Evolutionary conservation across 2,329 filamentous ascomycete species (phyloP), one percentile per base, ranked within the genome.

Genomic region (Trichoderma sp.): DNA sequence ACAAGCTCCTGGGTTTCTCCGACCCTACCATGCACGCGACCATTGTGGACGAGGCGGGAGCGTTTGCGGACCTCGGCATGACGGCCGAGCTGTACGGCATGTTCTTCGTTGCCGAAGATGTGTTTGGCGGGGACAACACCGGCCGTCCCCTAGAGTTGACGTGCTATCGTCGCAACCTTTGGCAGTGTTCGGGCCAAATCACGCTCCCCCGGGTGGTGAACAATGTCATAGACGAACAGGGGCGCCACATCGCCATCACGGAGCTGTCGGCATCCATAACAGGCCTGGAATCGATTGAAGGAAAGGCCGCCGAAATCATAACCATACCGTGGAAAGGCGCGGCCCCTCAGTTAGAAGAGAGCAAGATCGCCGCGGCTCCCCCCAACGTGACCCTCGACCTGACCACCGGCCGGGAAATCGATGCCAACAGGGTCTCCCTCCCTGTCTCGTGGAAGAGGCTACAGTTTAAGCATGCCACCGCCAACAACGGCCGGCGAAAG

Each of bases 401-500:
- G 5, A 75, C 77, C 58, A 78, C 80, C 30, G 86, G 84, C 21
- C 85, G 87, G 80, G 92, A 80, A 82, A 84, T 96, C 43, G 93
- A 96, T 72, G 89, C 89, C 1, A 88, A 91, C 64, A 90, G 88
- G 64, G 88, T 94, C 9, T 91, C 87, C 45, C 87, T 97, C 65
- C 91, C 93, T 1, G 89, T 97, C 61, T 89, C 92, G 41, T 98
- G 94, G 94, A 97, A 97, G 77, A 84, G 94, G 62, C 79, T 98
- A 65, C 94, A 98, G 76, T 98, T 98, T 77, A 91, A 96, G 72
- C 95, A 97, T 71, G 94, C 94, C 2, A 98, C 94, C 0, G 94
- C 94, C 58, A 98, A 98, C 76, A 98, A 98, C 74, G 94, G 94
- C 14, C 87, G 94, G 62, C 86, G 94, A 70, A 97, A 97, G 78